Evolutionary conservation across 176 grass and related monocot species (phyloP).

Genomic region (Luzula sylvatica): DNA sequence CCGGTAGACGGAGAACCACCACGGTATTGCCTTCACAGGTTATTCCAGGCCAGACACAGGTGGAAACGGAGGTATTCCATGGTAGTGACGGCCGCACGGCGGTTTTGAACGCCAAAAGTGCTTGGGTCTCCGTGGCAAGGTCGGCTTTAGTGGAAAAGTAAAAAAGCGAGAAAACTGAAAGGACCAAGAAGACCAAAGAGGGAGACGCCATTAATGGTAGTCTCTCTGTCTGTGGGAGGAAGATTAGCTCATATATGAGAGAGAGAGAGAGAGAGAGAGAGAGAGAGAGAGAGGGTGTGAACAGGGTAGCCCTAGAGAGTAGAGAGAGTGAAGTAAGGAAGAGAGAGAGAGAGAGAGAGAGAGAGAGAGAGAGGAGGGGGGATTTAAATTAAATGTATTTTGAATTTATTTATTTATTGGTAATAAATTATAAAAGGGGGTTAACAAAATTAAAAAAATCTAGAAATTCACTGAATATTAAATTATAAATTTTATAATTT

Average conservation of each 20-base stretch:
- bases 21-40: conserved; percentile 57
- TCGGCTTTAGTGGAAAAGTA: conserved; percentile 7
- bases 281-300: neutral
- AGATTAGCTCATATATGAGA: neutral
- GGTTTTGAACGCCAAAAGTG: conserved; percentile 44
- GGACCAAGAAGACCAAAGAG: neutral
- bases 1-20: conserved; percentile 57
- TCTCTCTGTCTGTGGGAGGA: neutral
- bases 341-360: neutral
- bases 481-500: conserved; percentile 4
- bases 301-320: neutral
- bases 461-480: too few species aligned
- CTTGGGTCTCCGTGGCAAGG: conserved; percentile 23
- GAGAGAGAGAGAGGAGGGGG: neutral
- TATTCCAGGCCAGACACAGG: conserved; percentile 67
- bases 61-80: conserved; percentile 54
- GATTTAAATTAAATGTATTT: conserved; percentile 8
- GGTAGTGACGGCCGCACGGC: conserved; percentile 53
- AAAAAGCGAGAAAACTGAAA: conserved; percentile 1
- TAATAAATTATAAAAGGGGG: neutral
- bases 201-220: conserved; percentile 10
- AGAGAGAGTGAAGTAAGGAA: neutral
- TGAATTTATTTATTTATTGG: conserved; percentile 14
- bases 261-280: neutral
- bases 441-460: too few species aligned